These are phyloP conservation scores for Cokeromyces recurvatus DNA, from an alignment of 371 early-diverging fungal species.

Conservation along the genomic window DNA sequence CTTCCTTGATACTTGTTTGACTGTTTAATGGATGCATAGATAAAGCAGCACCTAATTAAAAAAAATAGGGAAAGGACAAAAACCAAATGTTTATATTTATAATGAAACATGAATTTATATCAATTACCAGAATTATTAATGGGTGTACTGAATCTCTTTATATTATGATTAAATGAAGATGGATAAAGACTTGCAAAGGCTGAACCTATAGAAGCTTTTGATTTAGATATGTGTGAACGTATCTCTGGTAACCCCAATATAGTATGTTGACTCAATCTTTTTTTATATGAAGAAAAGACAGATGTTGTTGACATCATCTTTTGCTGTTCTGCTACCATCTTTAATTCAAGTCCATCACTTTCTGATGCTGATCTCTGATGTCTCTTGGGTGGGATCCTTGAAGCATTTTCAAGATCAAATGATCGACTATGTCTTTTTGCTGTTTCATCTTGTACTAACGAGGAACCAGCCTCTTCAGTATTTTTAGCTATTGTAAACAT, in stretches of 20 bases:
- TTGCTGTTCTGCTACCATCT: background rate
- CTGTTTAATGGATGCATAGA: conserved; percentile 5
- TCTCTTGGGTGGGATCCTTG: background rate
- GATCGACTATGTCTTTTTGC: conserved; percentile 17
- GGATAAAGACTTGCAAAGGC: conserved; percentile 13
- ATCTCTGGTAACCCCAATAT: too few species aligned
- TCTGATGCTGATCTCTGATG: conserved; percentile 19
- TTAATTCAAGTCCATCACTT: conserved; percentile 10
- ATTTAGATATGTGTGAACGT: too few species aligned
- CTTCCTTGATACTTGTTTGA: background rate
- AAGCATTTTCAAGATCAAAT: conserved; percentile 11
- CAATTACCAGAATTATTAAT: conserved; percentile 5
- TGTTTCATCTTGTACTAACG: too few species aligned
- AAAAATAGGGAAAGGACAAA: background rate
- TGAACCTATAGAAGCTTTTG: conserved; percentile 16
- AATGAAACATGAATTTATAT: too few species aligned
- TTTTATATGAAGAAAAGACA: conserved; percentile 20
- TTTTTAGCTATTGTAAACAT: background rate
- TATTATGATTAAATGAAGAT: background rate
- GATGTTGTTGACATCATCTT: background rate
- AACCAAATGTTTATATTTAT: background rate
- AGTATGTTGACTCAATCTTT: too few species aligned
- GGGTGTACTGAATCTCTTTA: conserved; percentile 4
- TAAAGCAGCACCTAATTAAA: conserved; percentile 1
- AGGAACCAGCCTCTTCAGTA: conserved; percentile 18